Evolutionary conservation across 768 basidiomycete genomes (phyloP).

Genomic region (Floccularia luteovirens): DNA sequence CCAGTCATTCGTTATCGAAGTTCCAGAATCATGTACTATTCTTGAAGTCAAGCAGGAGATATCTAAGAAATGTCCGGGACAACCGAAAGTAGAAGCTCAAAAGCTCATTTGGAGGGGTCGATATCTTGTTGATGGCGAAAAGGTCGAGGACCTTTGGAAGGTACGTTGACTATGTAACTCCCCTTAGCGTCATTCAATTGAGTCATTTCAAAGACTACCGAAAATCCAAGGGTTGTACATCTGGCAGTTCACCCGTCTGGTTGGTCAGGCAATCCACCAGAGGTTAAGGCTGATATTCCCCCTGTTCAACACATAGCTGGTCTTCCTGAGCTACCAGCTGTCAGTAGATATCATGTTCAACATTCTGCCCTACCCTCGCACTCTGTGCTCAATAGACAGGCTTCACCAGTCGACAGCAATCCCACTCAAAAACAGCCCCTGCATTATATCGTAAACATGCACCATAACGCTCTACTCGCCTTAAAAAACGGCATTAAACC

Average conservation of each 20-base stretch:
- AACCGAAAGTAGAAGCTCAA: slow-evolving; percentile 64
- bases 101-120: slow-evolving; percentile 73
- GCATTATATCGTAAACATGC: slow-evolving; percentile 30
- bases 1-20: slow-evolving; percentile 53
- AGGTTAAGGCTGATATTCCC: slow-evolving; percentile 13
- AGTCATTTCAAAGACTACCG: slow-evolving; percentile 31
- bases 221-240: slow-evolving; percentile 59
- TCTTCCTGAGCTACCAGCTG: neutral
- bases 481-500: slow-evolving; percentile 12
- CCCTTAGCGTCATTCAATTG: slow-evolving; percentile 3
- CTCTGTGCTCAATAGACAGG: neutral
- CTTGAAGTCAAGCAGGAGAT: slow-evolving; percentile 66
- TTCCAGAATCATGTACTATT: slow-evolving; percentile 41
- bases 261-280: slow-evolving; percentile 55
- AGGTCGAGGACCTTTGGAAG: slow-evolving; percentile 64
- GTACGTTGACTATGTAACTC: slow-evolving; percentile 23
- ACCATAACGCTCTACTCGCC: slow-evolving; percentile 33
- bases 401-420: slow-evolving; percentile 1
- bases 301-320: neutral
- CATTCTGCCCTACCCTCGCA: neutral
- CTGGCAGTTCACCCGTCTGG: slow-evolving; percentile 76
- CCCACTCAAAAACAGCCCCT: slow-evolving; percentile 15
- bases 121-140: slow-evolving; percentile 55
- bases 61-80: slow-evolving; percentile 48
- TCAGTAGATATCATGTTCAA: neutral